A percentile compares a stretch with the other conserved stretches of the same genome.
Conservation (phyloP, 192 early-diverging fungal genomes). For the Coemansia sp. region DNA sequence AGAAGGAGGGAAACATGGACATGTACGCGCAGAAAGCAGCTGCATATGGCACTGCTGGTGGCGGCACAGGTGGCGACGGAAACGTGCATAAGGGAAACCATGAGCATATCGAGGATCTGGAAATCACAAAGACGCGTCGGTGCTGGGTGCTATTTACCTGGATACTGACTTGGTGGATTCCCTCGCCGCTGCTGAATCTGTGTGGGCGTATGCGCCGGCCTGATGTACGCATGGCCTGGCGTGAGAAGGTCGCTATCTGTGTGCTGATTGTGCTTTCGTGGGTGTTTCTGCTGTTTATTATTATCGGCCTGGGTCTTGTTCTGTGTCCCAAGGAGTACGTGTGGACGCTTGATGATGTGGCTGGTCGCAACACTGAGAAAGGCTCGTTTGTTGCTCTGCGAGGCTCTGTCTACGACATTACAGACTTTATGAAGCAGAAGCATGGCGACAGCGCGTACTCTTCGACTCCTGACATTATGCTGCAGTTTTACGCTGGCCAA, state of each 20-base stretch:
- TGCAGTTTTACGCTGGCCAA: constrained; percentile 12
- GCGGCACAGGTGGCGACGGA: constrained; percentile 47
- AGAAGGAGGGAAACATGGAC: constrained; percentile 29
- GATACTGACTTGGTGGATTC: constrained; percentile 40
- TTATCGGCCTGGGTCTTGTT: constrained; percentile 76
- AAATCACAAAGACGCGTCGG: constrained; percentile 30
- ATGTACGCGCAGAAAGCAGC: constrained; percentile 20
- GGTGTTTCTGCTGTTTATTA: constrained; percentile 76
- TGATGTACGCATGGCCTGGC: constrained; percentile 93
- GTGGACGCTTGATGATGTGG: constrained; percentile 56
- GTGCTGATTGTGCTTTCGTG: constrained; percentile 81
- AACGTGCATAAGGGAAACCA: constrained; percentile 39
- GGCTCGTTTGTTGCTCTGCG: constrained; percentile 62
- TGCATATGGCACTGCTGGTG: constrained; percentile 9
- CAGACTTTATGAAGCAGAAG: constrained; percentile 60
- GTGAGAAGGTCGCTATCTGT: constrained; percentile 88
- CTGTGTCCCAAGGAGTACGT: constrained; percentile 74
- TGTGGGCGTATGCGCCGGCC: constrained; percentile 72
- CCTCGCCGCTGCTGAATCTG: constrained; percentile 24
- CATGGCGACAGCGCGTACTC: constrained; percentile 55
- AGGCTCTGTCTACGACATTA: constrained; percentile 71
- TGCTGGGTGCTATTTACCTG: constrained; percentile 33
- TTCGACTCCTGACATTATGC: constrained; percentile 38
- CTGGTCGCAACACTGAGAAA: constrained; percentile 59
- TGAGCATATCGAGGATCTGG: constrained; percentile 39